Evolutionary conservation across 2,329 filamentous ascomycete genomes (phyloP).

Genomic region (Alternaria brassicae): DNA sequence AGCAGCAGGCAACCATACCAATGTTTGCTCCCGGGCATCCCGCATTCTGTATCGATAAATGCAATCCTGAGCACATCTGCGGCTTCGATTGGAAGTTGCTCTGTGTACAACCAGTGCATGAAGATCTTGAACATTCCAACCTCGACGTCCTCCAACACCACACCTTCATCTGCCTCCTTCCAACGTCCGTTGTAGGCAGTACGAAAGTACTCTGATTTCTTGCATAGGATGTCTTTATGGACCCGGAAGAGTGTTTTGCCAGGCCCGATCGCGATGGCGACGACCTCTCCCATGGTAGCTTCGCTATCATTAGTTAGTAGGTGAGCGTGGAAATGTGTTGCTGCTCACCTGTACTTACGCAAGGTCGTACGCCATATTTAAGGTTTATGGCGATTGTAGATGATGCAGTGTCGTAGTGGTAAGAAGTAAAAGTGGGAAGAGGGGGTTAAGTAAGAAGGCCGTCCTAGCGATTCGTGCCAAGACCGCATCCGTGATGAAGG

Average conservation of each 20-base stretch:
- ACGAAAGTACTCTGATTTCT: neutral
- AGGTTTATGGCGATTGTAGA: fast-evolving
- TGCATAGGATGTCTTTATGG: neutral
- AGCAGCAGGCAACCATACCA: neutral
- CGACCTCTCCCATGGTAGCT: neutral
- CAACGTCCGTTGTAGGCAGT: neutral
- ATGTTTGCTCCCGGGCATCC: too few species aligned
- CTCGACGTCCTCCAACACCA: neutral
- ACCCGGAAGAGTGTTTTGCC: neutral
- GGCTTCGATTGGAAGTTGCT: neutral
- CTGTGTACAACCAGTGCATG: neutral
- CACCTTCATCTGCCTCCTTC: neutral
- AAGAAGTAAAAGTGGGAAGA: neutral
- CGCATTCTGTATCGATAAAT: too few species aligned
- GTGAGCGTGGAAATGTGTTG: neutral
- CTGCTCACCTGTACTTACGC: neutral
- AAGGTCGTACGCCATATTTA: fast-evolving
- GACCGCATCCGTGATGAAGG: neutral
- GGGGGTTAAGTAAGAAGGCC: neutral
- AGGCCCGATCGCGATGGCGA: neutral
- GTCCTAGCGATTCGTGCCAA: neutral
- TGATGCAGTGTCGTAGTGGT: neutral
- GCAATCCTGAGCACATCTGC: too few species aligned
- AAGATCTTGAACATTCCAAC: neutral
- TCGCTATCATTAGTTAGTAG: neutral